phyloP scores from a whole-genome alignment of 2,329 filamentous ascomycete species.

The Verticillium zaregamsianum region DNA sequence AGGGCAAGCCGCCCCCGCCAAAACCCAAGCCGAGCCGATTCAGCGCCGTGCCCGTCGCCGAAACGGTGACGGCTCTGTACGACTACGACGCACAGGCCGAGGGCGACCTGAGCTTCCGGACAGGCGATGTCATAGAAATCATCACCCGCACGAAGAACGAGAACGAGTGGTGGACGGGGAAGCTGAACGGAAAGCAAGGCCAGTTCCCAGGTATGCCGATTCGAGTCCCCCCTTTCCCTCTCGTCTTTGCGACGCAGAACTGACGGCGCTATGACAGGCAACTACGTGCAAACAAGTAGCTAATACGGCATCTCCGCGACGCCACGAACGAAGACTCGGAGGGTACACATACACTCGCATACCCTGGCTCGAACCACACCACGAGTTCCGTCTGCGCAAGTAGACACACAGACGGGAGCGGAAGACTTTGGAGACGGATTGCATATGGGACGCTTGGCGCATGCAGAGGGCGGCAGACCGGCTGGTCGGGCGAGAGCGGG shows the following conservation, averaged over 20 bases:
- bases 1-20: conserved; percentile 67
- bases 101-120: conserved; percentile 84
- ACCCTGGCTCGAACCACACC: background rate
- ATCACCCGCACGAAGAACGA: conserved; percentile 76
- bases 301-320: background rate
- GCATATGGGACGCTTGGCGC: conserved; percentile 13
- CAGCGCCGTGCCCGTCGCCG: conserved; percentile 58
- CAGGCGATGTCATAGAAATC: conserved; percentile 89
- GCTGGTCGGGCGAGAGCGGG: background rate
- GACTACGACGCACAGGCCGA: conserved; percentile 96
- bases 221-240: background rate
- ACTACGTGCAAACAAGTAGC: conserved; percentile 35
- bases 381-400: background rate
- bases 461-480: conserved; percentile 8
- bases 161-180: conserved; percentile 97
- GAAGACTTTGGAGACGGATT: conserved; percentile 5
- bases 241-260: conserved; percentile 10
- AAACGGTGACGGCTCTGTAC: conserved; percentile 87
- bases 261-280: conserved; percentile 33
- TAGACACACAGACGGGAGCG: conserved; percentile 9
- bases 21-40: conserved; percentile 77
- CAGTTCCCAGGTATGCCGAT: conserved; percentile 88
- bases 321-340: background rate
- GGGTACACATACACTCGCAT: background rate
- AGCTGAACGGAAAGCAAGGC: conserved; percentile 72